phyloP scores from a whole-genome alignment of 331 rosid species.

The Dryas integrifolia region DNA sequence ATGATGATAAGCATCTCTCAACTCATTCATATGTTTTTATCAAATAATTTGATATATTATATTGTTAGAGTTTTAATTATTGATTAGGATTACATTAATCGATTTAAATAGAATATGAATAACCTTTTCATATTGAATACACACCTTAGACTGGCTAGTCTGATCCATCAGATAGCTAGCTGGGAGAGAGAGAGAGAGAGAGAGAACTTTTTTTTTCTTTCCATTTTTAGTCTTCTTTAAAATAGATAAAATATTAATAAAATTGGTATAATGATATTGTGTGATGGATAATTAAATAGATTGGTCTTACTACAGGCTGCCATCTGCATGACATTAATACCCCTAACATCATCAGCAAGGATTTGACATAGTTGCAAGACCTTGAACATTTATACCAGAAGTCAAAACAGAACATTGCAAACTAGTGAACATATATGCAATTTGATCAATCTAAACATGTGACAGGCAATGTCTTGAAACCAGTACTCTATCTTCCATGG shows the following conservation, averaged over 20 bases:
- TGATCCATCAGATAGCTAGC: no score
- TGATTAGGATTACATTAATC: no score
- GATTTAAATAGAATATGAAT: no score
- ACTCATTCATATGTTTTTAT: no score
- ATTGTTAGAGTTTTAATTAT: no score
- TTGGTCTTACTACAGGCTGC: no score
- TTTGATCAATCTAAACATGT: neutral
- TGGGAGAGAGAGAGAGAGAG: neutral
- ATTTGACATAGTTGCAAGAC: neutral
- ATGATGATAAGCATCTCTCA: no score
- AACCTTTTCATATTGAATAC: no score
- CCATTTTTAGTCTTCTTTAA: neutral
- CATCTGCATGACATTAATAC: neutral
- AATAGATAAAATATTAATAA: neutral
- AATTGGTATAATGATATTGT: neutral
- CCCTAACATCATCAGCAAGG: neutral
- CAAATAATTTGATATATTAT: no score
- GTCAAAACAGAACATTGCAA: neutral
- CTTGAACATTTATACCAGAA: neutral
- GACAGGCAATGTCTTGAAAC: neutral
- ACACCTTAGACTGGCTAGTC: no score
- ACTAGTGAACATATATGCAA: neutral
- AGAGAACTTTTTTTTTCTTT: neutral
- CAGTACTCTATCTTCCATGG: neutral
- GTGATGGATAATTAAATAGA: no score